Evolutionary conservation across 441 rosid species (phyloP).

Genomic region (Erysimum cheiri): DNA sequence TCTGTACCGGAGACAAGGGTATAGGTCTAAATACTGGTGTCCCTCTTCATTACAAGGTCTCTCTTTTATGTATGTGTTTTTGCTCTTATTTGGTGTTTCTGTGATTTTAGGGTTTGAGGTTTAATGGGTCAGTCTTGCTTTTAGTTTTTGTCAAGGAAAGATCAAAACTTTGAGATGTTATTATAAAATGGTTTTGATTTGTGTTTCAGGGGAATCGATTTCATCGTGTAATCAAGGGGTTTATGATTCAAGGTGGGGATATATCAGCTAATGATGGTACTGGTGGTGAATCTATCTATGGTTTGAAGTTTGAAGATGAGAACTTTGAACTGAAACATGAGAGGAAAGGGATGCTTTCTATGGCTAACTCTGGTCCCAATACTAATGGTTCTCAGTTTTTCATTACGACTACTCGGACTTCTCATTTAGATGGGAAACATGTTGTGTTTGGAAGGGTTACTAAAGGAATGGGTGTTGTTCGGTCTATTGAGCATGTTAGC

Average conservation of each 20-base stretch:
- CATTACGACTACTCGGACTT: constrained; percentile 82
- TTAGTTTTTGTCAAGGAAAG: not conserved
- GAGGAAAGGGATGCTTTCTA: constrained; percentile 91
- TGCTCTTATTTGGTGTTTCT: not conserved
- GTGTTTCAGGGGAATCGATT: constrained; percentile 84
- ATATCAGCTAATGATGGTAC: constrained; percentile 89
- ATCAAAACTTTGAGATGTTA: not conserved
- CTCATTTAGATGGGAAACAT: constrained; percentile 94
- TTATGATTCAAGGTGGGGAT: constrained; percentile 97
- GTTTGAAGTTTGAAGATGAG: constrained; percentile 90
- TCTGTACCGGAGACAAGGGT: constrained; percentile 94
- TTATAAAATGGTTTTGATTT: no score
- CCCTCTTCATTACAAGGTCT: constrained; percentile 93
- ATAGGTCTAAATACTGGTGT: constrained; percentile 75
- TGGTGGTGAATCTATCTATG: constrained; percentile 93
- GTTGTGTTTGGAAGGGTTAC: constrained; percentile 89
- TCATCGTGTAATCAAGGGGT: constrained; percentile 86
- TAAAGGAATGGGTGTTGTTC: constrained; percentile 96
- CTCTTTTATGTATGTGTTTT: not conserved
- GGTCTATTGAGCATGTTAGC: constrained; percentile 76
- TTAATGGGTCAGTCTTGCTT: constrained; percentile 2
- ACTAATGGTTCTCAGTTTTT: constrained; percentile 96
- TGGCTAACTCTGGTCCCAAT: constrained; percentile 89
- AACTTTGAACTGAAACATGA: constrained; percentile 92
- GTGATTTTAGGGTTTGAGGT: constrained; percentile 21